phyloP scores from a whole-genome alignment of 805 yeast species.

The Ogataea kodamae region DNA sequence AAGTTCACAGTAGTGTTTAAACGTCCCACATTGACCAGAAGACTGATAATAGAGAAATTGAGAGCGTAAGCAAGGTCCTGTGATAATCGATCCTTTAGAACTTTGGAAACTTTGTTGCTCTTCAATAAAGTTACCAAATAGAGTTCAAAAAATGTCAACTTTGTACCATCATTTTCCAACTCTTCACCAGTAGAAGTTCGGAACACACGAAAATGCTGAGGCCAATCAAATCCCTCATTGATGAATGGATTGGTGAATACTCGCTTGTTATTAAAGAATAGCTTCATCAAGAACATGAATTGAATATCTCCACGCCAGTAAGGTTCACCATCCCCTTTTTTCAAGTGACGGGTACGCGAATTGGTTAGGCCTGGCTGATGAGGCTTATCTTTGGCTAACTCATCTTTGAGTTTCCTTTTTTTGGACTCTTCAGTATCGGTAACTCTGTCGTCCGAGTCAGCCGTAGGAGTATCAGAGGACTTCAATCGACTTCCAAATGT shows the following conservation, averaged over 20 bases:
- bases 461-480: conserved; percentile 1
- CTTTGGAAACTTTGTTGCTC: conserved; percentile 77
- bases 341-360: conserved; percentile 53
- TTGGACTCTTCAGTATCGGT: conserved; percentile 11
- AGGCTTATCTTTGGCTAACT: conserved; percentile 19
- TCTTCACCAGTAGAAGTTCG: conserved; percentile 25
- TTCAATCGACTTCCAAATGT: conserved; percentile 1
- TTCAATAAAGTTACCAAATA: conserved; percentile 80
- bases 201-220: conserved; percentile 28
- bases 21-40: conserved; percentile 87
- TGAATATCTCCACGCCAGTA: conserved; percentile 87
- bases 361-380: conserved; percentile 31
- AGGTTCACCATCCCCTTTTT: conserved; percentile 90
- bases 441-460: conserved; percentile 3
- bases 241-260: conserved; percentile 67
- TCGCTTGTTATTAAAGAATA: conserved; percentile 59
- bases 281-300: conserved; percentile 62
- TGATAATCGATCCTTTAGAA: conserved; percentile 77
- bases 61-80: conserved; percentile 42
- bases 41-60: conserved; percentile 44
- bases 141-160: conserved; percentile 75
- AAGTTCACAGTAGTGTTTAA: conserved; percentile 94
- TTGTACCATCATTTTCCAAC: conserved; percentile 34
- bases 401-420: conserved; percentile 18
- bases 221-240: conserved; percentile 37